Base-by-base conservation (phyloP, 2,329 filamentous ascomycete genomes). In the Pseudogymnoascus pannorum region DNA sequence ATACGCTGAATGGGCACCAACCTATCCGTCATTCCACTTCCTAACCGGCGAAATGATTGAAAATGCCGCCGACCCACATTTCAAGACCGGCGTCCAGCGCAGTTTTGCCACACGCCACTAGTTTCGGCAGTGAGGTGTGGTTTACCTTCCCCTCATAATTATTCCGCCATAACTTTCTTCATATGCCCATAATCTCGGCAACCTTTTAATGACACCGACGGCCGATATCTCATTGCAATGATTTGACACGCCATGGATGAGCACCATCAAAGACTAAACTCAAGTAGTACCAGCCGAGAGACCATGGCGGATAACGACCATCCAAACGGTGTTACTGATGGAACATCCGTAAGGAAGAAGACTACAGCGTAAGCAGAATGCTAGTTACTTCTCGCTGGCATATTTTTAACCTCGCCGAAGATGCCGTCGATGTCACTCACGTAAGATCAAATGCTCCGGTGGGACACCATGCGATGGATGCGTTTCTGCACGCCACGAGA, bases 361-460 rank as follows among this genome's bases (percentile, higher is more conserved):
- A 40, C 36, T 40, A 40, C 36, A 18, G 36, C 36, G 36, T 40
- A 40, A 40, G 36, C 36, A 40, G 16, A 40, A 18, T 40, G 11
- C 36, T 18, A 18, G 36, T 12, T 40, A 40, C 16, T 4, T 18
- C 36, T 40, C 36, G 3, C 16, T 40, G 9, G n/a, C 8, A 40
- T 18, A 18, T 40, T 18, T 40, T 4, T 40, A 40, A 40, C 36
- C 8, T 40, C 8, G 18, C 9, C 14, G 20, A 48, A 62, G 60
- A 8, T 62, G 60, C 29, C 57, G 38, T 35, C 57, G 38, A 35
- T 62, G 60, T 29, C 60, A 62, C 35, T 18, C 69, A 26, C 66
- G 67, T 36, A 74, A 74, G 59, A 66, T 73, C 35, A 73, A 72
- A 64, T 75, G 72, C 61, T 69, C 69, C n/a, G 71, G 71, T 5